phyloP scores from a whole-genome alignment of 1,139 yeast genomes.

The Debaryomyces sp. region DNA sequence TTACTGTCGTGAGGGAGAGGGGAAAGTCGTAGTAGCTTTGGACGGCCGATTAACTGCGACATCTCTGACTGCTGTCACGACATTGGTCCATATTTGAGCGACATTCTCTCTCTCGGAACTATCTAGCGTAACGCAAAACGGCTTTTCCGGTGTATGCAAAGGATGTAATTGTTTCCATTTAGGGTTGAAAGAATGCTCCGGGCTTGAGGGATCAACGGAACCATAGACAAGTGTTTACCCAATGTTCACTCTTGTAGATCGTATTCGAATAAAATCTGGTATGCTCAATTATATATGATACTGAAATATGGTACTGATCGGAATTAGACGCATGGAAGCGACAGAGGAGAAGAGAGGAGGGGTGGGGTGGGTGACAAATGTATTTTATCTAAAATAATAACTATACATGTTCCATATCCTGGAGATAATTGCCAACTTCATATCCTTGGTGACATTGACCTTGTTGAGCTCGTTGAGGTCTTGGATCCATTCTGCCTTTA shows the following conservation, averaged over 20 bases:
- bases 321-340: not conserved
- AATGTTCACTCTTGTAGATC: no score
- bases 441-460: constrained; percentile 25
- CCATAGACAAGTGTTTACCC: no score
- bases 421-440: constrained; percentile 46
- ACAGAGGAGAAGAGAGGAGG: not conserved
- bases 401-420: constrained; percentile 62
- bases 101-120: not conserved
- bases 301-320: not conserved
- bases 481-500: constrained; percentile 52
- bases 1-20: not conserved
- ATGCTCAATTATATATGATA: no score
- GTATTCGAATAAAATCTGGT: no score
- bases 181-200: no score
- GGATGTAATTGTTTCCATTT: no score
- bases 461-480: constrained; percentile 58
- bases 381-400: constrained; percentile 30
- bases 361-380: not conserved
- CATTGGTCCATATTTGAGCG: not conserved
- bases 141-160: not conserved
- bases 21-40: not conserved
- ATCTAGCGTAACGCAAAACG: not conserved
- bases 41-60: not conserved
- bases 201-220: no score
- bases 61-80: not conserved